These are phyloP conservation scores for Lupinus albus DNA, from an alignment of 306 rosid species.

Conservation along the genomic window DNA sequence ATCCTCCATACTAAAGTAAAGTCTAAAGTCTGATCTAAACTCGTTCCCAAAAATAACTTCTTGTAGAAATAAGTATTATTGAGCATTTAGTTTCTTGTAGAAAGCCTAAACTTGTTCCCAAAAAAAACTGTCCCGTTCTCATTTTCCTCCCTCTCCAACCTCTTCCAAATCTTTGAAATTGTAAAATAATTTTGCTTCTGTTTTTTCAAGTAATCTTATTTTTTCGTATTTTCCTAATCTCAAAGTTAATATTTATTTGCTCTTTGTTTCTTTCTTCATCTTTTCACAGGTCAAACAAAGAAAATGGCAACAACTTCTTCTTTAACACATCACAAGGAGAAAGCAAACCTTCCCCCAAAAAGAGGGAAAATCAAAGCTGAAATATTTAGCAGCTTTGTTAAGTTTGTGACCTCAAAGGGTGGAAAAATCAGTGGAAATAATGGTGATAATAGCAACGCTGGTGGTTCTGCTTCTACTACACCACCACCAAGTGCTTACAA, in stretches of 20 bases:
- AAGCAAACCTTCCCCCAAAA: slow-evolving; percentile 32
- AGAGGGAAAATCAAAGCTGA: slow-evolving; percentile 50
- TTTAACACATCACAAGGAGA: neutral
- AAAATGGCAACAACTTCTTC: slow-evolving; percentile 28
- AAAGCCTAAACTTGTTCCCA: too few relatives aligned
- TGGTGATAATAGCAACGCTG: slow-evolving; percentile 1
- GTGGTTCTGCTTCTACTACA: slow-evolving; percentile 36
- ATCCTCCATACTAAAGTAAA: too few relatives aligned
- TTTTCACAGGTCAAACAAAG: neutral
- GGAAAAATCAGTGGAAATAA: neutral
- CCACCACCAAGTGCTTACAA: slow-evolving; percentile 44
- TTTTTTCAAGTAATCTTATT: neutral
- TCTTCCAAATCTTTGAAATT: neutral
- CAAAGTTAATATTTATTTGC: neutral
- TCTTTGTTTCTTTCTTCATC: neutral
- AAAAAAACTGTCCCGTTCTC: neutral
- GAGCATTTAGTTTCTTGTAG: too few relatives aligned
- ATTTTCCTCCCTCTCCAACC: neutral
- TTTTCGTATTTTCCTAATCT: neutral
- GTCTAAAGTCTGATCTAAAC: too few relatives aligned
- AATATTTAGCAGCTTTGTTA: slow-evolving; percentile 42
- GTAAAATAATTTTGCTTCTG: neutral
- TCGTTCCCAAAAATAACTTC: too few relatives aligned
- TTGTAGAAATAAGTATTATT: too few relatives aligned
- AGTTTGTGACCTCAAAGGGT: slow-evolving; percentile 35